Conservation (phyloP, 2,329 filamentous ascomycete species). For the Zymoseptoria crescenta region DNA sequence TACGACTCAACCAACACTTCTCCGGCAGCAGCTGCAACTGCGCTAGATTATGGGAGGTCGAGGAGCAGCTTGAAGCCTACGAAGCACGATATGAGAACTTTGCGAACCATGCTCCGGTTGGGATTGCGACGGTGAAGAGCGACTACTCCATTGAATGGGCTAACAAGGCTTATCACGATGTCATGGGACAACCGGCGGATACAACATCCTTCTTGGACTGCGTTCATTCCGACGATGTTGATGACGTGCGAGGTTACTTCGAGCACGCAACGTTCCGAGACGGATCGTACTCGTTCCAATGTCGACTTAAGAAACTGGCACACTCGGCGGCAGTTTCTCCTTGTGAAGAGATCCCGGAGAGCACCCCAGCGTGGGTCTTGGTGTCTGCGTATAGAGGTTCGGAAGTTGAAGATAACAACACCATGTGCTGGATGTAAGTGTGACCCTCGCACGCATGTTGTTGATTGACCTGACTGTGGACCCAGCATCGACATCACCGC, state of each 20-base stretch:
- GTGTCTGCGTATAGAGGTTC: constrained; percentile 11
- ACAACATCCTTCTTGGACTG: constrained; percentile 10
- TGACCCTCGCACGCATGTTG: not conserved
- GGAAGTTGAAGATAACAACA: constrained; percentile 10
- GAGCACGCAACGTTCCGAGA: constrained; percentile 9
- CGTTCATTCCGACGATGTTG: constrained; percentile 13
- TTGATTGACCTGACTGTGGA: not conserved
- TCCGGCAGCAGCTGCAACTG: constrained; percentile 12
- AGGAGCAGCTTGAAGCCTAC: constrained; percentile 8
- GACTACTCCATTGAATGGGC: constrained; percentile 13
- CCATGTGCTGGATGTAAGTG: constrained; percentile 19
- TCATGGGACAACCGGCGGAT: constrained; percentile 7
- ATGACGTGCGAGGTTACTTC: constrained; percentile 5
- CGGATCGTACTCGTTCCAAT: constrained; percentile 14
- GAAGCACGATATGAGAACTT: constrained; percentile 14
- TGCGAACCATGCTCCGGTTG: constrained; percentile 14
- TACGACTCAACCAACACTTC: constrained; percentile 12
- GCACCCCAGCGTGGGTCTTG: constrained; percentile 12
- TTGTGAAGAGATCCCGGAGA: constrained; percentile 1
- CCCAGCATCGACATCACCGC: constrained; percentile 35
- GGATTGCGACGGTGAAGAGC: constrained; percentile 7
- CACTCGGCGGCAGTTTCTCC: constrained; percentile 8
- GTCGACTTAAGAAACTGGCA: constrained; percentile 14
- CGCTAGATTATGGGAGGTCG: constrained; percentile 11
- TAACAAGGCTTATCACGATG: constrained; percentile 15